Evolutionary conservation across 768 basidiomycete genomes (phyloP).

Genomic region (Xerocomellus chrysenteron): DNA sequence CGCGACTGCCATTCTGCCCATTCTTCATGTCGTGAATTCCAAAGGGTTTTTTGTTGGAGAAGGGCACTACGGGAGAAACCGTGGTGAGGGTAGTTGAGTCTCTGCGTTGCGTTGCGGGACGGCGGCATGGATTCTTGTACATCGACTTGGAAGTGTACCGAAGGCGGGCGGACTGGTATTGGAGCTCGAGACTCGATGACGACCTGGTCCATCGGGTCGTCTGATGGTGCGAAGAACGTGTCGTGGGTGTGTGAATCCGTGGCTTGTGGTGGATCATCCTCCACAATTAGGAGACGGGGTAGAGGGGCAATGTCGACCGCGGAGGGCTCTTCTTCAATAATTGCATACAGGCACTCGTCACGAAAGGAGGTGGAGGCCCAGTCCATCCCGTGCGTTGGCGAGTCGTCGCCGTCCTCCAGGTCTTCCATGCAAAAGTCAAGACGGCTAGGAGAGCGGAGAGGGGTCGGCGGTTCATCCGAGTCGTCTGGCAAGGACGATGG

Average conservation of each 20-base stretch:
- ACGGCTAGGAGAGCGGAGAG: constrained; percentile 48
- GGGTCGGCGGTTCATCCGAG: constrained; percentile 17
- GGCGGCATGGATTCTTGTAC: constrained; percentile 1
- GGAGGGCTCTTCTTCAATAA: constrained; percentile 11
- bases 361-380: constrained; percentile 10
- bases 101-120: constrained; percentile 24
- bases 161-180: constrained; percentile 19
- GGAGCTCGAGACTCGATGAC: constrained; percentile 21
- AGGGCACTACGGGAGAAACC: constrained; percentile 64
- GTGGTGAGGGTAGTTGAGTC: constrained; percentile 52
- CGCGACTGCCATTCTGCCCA: constrained; percentile 41
- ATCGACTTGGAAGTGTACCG: constrained; percentile 2
- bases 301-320: neutral
- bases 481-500: constrained; percentile 9
- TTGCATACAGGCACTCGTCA: neutral
- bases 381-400: constrained; percentile 6
- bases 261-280: constrained; percentile 4
- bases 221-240: constrained; percentile 12
- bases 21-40: constrained; percentile 54
- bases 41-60: constrained; percentile 59
- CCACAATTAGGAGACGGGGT: neutral
- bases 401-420: neutral
- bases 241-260: constrained; percentile 16
- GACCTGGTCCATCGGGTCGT: constrained; percentile 15
- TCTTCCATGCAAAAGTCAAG: constrained; percentile 39